phyloP scores from a whole-genome alignment of 1,139 yeast genomes.

The Geotrichum histeridarum region DNA sequence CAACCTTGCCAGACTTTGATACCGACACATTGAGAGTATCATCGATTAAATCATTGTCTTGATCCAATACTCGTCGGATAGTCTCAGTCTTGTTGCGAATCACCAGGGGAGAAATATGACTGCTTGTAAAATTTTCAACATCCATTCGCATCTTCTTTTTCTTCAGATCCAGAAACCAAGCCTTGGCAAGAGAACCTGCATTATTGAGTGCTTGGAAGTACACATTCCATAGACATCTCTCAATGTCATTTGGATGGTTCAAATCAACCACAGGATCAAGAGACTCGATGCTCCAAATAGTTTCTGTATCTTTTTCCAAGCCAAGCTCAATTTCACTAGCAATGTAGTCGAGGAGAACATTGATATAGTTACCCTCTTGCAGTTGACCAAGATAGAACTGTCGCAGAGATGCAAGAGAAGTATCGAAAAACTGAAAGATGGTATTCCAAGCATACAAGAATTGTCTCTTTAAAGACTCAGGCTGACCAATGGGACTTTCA shows the following conservation, averaged over 20 bases:
- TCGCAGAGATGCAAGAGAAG: conserved; percentile 59
- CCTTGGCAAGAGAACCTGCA: conserved; percentile 63
- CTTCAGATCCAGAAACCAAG: conserved; percentile 64
- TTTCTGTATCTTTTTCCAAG: conserved; percentile 15
- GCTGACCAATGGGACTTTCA: conserved; percentile 25
- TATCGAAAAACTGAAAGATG: conserved; percentile 57
- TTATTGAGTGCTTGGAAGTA: conserved; percentile 53
- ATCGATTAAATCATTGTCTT: conserved; percentile 43
- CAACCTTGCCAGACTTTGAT: conserved; percentile 59
- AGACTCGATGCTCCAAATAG: conserved; percentile 18
- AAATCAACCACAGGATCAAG: conserved; percentile 32
- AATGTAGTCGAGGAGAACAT: conserved; percentile 33
- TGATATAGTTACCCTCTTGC: conserved; percentile 45
- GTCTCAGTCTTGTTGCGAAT: conserved; percentile 53
- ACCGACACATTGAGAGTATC: conserved; percentile 60
- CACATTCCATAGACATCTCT: conserved; percentile 39
- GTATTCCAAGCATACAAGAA: conserved; percentile 71
- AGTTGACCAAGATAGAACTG: conserved; percentile 57
- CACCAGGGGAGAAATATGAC: conserved; percentile 59
- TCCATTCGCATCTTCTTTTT: conserved; percentile 52
- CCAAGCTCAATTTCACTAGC: conserved; percentile 22
- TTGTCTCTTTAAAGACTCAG: conserved; percentile 24
- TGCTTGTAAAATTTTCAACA: conserved; percentile 59
- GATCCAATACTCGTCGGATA: conserved; percentile 40
- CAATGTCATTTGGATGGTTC: conserved; percentile 25